Evolutionary conservation across 305 asterid species (phyloP), one percentile per base, ranked within the genome.

Genomic region (Fraxinus greggii): DNA sequence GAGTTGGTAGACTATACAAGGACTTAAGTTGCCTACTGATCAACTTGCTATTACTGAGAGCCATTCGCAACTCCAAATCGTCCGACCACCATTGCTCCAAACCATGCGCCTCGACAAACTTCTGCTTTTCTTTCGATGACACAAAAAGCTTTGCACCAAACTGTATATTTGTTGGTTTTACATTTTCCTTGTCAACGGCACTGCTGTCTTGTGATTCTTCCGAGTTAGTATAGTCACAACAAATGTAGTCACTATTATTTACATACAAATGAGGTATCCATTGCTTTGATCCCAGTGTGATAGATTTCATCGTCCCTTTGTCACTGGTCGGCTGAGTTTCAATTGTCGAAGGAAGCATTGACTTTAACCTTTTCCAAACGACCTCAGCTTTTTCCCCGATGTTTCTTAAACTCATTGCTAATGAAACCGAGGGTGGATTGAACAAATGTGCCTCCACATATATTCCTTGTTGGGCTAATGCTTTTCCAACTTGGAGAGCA

Each of bases 51-150:
- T 88, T 91, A 29, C 87, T 88, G 1, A 92, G 65, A 19, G 97
- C 98, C 94, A 86, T 87, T 86, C 89, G 92, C 48, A 94, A 81
- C 54, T 94, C 96, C 93, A 97, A 89, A 21, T 93, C 98, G 81
- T 94, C 97, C 1, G 97, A 90, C 99, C 99, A 97, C 99, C 99
- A 97, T 80, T 97, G 99, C 85, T 97, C 99, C 90, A 97, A 79
- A 1, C 98, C 97, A 42, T 97, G 99, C 2, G 99, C 99, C 83
- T 97, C 98, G 0, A 93, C 87, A 84, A 97, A 93, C 92, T 89
- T 97, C 83, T 97, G 99, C 85, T 92, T 94, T 48, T 95, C 97
- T 82, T 93, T 97, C 1, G 98, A 92, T 75, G 90, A 70, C 82
- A 97, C 93, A 51, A 94, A 97, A 4, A 97, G 95, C 87, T 97